Evolutionary conservation across 139 green algal species (phyloP), one percentile per base, ranked within the genome.

Genomic region (Pleodorina starrii): DNA sequence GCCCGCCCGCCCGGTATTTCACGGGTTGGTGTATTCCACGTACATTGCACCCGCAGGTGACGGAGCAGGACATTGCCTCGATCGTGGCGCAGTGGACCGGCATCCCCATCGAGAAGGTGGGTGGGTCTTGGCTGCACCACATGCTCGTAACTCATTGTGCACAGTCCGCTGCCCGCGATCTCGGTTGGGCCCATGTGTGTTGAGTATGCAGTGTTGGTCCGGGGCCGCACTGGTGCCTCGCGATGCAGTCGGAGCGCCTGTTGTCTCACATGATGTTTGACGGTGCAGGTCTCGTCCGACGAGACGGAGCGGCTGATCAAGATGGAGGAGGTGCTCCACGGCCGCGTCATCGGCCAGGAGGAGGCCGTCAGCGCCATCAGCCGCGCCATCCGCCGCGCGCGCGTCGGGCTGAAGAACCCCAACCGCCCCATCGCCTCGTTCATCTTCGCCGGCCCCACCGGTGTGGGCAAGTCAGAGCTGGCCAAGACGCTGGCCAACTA

Each of bases 381-480:
- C 12, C 94, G 98, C 54, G 98, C 98, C 86, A 98, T 99, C 91
- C 95, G 98, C 74, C 96, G 97, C 80, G 98, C 98, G 23, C 95
- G 98, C 66, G 97, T 99, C 32, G 98, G 98, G 42, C 96, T 99
- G 29, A 99, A 99, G 96, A 99, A 98, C 95, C 98, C 98, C 91
- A 99, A 98, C 95, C 94, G 92, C 72, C 97, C 97, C 78, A 99
- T 99, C 77, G 97, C 97, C 17, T 97, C 94, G 36, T 99, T 99
- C 96, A 99, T 99, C 93, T 99, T 99, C 94, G 97, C 95, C 27
- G 97, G 97, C 44, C 83, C 83, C 66, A 88, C 83, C 44, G 83
- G 83, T 94, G 98, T 99, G 59, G 98, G 98, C 91, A 99, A 99
- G 96, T 99, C 97, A 0, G 98, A 99, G 96, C 96, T 99, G 82